Base-by-base conservation (phyloP, 345 rosid genomes). In the Bretschneidera sinensis region DNA sequence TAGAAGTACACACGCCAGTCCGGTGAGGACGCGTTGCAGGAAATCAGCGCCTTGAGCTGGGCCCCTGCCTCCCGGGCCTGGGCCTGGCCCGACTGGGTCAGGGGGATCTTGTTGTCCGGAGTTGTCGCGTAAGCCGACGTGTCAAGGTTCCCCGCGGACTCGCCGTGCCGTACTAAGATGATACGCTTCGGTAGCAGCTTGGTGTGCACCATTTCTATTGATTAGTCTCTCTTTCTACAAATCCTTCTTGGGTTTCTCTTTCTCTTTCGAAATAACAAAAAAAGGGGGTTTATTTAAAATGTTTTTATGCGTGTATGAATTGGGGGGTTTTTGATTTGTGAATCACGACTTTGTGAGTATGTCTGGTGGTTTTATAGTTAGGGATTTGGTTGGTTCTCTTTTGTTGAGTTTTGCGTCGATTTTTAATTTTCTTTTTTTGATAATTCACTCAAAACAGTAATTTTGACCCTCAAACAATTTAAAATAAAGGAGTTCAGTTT, bases 101-200 rank as follows among this genome's bases (percentile, higher is more conserved):
- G 68, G 24, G 78, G 91, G 83, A 94, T 90, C 71, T 82, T 84
- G 83, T 85, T 75, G 81, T 94, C 99, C 6, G 99, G 97, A 0
- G 76, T 90, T 67, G 92, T 90, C 25, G 86, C 60, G 63, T 88
- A 94, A 9, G 97, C 91, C 35, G 83, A 67, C 28, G 82, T 81
- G 79, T 89, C 85, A 21, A 86, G 86, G 67, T 94, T 94, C 4
- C 97, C 99, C 70, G 84, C 76, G 0, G 99, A 94, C 72, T 94
- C 96, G 18, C 99, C 99, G 69, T 94, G 99, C 0, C 99, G 92
- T 66, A 94, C 83, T 33, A 94, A 79, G 75, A 94, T 86, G 65
- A 94, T 94, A 33, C 99, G 85, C 64, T 82, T 86, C n/a, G 99
- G 99, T 4, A 88, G 81, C 28, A 73, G 64, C 54, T 63, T 67